phyloP scores from a whole-genome alignment of 2,329 filamentous ascomycete genomes.

The Diaporthe helianthi region DNA sequence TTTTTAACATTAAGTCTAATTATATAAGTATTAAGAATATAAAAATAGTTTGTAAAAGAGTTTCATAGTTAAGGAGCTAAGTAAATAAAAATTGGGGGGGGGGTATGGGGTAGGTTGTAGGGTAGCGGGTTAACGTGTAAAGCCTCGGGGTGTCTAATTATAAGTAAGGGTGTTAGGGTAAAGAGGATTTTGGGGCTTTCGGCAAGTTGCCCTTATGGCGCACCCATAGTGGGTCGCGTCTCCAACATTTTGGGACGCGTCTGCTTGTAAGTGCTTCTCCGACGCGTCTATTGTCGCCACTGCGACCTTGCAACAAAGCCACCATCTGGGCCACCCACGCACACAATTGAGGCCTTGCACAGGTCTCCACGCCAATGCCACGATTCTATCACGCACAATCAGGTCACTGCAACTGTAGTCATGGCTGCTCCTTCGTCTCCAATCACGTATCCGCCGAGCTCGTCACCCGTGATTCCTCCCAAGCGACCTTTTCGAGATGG shows the following conservation, averaged over 20 bases:
- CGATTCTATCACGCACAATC: background rate
- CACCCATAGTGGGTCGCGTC: conserved; percentile 23
- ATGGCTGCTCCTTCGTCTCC: conserved; percentile 41
- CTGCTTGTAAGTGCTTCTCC: conserved; percentile 29
- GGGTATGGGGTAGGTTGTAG: background rate
- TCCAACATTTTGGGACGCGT: conserved; percentile 23
- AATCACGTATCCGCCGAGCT: conserved; percentile 39
- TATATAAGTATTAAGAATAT: too few relatives aligned
- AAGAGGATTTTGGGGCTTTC: too few relatives aligned
- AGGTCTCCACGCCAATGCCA: background rate
- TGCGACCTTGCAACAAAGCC: background rate
- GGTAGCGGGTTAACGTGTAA: conserved; percentile 22
- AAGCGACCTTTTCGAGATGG: conserved; percentile 48
- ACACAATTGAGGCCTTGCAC: background rate
- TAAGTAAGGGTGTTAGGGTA: conserved; percentile 21
- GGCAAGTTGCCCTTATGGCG: too few relatives aligned
- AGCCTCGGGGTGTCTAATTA: too few relatives aligned
- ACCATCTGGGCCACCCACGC: background rate
- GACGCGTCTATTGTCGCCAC: conserved; percentile 29
- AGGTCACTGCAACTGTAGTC: background rate
- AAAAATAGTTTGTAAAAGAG: too few relatives aligned
- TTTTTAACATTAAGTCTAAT: too few relatives aligned
- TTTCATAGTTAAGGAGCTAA: too few relatives aligned
- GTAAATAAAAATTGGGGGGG: too few relatives aligned
- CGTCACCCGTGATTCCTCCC: conserved; percentile 40